Conservation (phyloP, 768 basidiomycete species). For the Leccinum disarticulatum region DNA sequence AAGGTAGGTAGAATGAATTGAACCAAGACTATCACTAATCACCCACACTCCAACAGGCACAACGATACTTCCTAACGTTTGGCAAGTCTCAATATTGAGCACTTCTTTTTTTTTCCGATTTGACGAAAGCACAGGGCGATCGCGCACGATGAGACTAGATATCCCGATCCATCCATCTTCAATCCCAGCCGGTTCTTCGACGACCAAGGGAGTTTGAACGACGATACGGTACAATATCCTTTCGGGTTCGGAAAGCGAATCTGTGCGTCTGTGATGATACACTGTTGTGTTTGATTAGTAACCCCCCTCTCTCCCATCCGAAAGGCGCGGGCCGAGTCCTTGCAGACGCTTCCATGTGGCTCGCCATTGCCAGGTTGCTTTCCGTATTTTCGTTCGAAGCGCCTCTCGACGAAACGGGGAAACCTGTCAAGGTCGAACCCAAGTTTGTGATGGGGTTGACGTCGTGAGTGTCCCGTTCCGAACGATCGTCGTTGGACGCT, state of each 20-base stretch:
- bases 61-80: conserved; percentile 10
- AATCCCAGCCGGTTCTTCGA: conserved; percentile 11
- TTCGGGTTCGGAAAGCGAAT: conserved; percentile 4
- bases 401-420: conserved; percentile 4
- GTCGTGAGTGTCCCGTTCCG: conserved; percentile 1
- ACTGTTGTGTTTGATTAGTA: neutral
- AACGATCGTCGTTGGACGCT: neutral
- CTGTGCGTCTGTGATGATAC: neutral
- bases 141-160: conserved; percentile 7
- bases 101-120: neutral
- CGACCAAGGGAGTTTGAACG: conserved; percentile 7
- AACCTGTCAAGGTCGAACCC: conserved; percentile 1
- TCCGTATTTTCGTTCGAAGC: conserved; percentile 8
- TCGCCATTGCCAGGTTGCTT: conserved; percentile 3
- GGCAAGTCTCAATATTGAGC: neutral
- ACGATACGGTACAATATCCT: conserved; percentile 6
- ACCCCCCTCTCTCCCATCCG: too few relatives aligned
- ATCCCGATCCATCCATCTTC: conserved; percentile 1
- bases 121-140: conserved; percentile 6
- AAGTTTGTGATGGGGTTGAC: conserved; percentile 4
- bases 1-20: neutral
- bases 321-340: conserved; percentile 6
- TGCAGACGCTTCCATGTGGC: conserved; percentile 5
- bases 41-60: neutral
- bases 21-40: neutral